These are phyloP conservation scores for Telfairia occidentalis DNA, from an alignment of 331 rosid species.

Conservation along the genomic window DNA sequence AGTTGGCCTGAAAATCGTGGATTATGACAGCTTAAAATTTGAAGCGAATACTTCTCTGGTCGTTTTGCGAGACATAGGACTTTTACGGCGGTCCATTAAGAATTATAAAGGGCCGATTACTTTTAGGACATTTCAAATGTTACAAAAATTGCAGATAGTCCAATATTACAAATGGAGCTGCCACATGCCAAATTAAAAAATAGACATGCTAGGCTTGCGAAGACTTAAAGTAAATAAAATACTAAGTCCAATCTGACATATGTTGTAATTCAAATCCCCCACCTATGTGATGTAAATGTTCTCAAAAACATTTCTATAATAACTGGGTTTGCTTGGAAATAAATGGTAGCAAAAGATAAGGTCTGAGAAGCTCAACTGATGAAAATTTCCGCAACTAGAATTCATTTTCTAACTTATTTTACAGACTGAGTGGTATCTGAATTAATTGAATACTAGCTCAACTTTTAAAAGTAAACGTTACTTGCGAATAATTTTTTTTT, in stretches of 20 bases:
- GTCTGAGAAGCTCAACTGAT: background rate
- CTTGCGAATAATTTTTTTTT: background rate
- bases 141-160: background rate
- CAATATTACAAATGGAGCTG: no score
- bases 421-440: background rate
- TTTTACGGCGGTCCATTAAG: background rate
- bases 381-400: background rate
- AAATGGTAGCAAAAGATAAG: background rate
- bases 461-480: background rate
- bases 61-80: background rate
- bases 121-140: background rate
- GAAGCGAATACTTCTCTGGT: background rate
- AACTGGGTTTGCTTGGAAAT: background rate
- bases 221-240: no score
- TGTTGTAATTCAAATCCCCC: background rate
- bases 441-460: background rate
- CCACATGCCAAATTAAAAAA: no score
- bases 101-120: background rate
- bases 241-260: no score
- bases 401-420: background rate
- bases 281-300: no score
- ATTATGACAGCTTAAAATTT: background rate
- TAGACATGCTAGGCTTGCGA: no score
- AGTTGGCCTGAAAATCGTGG: background rate
- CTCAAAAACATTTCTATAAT: no score